Base-by-base conservation (phyloP, 345 rosid genomes). In the Euphorbia tirucalli region DNA sequence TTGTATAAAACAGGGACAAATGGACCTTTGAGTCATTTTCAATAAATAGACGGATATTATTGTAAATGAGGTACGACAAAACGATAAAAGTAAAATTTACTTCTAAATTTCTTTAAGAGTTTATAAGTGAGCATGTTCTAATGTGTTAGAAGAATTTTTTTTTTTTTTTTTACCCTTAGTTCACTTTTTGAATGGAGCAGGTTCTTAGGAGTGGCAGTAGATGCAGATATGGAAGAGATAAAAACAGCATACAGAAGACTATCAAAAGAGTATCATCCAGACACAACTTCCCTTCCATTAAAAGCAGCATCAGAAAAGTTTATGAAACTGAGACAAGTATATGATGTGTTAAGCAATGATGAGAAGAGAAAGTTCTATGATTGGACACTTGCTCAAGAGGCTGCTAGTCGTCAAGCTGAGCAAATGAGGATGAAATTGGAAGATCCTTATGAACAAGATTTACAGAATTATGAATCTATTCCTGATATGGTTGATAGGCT, bases 211-310 rank as follows among this genome's bases (percentile, higher is more conserved):
- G 82, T 93, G 30, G 32, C 91, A 22, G 83, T 85, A 4, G 84
- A 72, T 61, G 91, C 97, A 24, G 97, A 93, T 74, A 35, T 93
- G 59, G 98, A 93, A 71, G 97, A 93, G 73, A 90, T 93, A 48
- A 93, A 91, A 75, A 82, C 94, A 3, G 98, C 96, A 0, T 93
- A 91, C 87, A 68, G 98, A 41, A 81, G 89, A 76, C 71, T 93
- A 61, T 89, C 98, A 2, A 93, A 93, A 72, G 98, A 91, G 80
- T 91, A 93, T 79, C 98, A 93, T 68, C 98, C 98, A 18, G 98
- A 91, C 86, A 91, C 98, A 27, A 91, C 97, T 35, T 86, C 97
- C 18, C 90, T 93, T 43, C 97, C 98, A 1, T 77, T 93, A 11
- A 86, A 91, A 69, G 74, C 90, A 0, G 98, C 98, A 13, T 91